Evolutionary conservation across 768 basidiomycete genomes (phyloP).

Genomic region (Daedalea quercina): DNA sequence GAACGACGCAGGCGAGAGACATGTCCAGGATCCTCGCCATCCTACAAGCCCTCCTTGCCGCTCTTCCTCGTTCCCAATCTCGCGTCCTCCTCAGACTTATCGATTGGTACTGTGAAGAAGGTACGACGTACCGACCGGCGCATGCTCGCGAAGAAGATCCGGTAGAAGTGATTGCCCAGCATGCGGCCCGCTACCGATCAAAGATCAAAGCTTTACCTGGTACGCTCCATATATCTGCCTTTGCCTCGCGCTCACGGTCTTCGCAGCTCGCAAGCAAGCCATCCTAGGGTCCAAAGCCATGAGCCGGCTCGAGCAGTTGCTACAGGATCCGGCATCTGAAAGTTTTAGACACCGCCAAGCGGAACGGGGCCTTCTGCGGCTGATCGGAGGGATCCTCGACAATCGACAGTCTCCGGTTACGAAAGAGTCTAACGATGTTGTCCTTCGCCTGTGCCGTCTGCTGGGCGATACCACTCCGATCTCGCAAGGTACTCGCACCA

Average conservation of each 20-base stretch:
- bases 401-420: neutral
- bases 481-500: neutral
- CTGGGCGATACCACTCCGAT: neutral
- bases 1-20: neutral
- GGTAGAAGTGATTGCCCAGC: neutral
- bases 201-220: neutral
- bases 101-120: neutral
- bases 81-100: neutral
- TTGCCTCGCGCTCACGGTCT: neutral
- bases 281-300: neutral
- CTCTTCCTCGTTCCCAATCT: neutral
- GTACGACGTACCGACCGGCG: neutral
- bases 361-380: neutral
- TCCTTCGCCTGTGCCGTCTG: neutral
- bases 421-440: neutral
- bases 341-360: neutral
- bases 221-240: neutral
- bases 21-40: neutral
- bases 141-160: neutral
- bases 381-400: neutral
- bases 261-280: neutral
- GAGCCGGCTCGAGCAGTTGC: neutral
- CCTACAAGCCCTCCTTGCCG: neutral
- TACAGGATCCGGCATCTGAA: neutral
- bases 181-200: neutral